phyloP scores from a whole-genome alignment of 2,329 filamentous ascomycete species.

The Penicillium sp. region DNA sequence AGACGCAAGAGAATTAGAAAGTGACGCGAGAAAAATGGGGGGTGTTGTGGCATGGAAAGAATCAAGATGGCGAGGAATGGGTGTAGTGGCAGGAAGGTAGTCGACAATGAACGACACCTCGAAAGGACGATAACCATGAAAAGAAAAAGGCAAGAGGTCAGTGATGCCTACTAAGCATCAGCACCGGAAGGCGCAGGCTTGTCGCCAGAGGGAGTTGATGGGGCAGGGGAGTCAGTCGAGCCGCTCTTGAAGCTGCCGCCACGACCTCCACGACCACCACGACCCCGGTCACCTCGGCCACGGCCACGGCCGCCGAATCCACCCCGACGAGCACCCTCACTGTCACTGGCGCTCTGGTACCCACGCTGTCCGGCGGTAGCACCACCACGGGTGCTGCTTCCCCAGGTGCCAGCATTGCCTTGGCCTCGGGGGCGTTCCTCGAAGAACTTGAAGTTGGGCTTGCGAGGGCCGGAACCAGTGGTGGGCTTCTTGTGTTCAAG shows the following conservation, averaged over 20 bases:
- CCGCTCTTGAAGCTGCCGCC: slow-evolving; percentile 60
- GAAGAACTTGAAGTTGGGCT: slow-evolving; percentile 83
- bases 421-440: slow-evolving; percentile 67
- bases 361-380: slow-evolving; percentile 71
- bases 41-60: slow-evolving; percentile 8
- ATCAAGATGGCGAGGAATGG: slow-evolving; percentile 24
- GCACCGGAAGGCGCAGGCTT: slow-evolving; percentile 44
- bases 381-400: slow-evolving; percentile 64
- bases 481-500: slow-evolving; percentile 76
- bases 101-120: slow-evolving; percentile 24
- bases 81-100: slow-evolving; percentile 22
- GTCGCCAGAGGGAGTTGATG: slow-evolving; percentile 40
- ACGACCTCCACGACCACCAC: slow-evolving; percentile 64
- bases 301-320: slow-evolving; percentile 65
- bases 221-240: slow-evolving; percentile 40
- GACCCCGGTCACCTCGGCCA: slow-evolving; percentile 55
- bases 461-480: slow-evolving; percentile 72
- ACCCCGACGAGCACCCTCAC: slow-evolving; percentile 70
- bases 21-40: slow-evolving; percentile 26
- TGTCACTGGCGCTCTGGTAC: slow-evolving; percentile 84
- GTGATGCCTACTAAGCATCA: slow-evolving; percentile 36
- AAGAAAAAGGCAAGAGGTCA: slow-evolving; percentile 19
- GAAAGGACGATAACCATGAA: slow-evolving; percentile 26
- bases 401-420: slow-evolving; percentile 63
- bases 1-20: slow-evolving; percentile 38